Percentiles rank a stretch among this genome's conserved stretches.
Evolutionary conservation across 768 basidiomycete genomes (phyloP).

Genomic region (Aureoboletus auriporus): DNA sequence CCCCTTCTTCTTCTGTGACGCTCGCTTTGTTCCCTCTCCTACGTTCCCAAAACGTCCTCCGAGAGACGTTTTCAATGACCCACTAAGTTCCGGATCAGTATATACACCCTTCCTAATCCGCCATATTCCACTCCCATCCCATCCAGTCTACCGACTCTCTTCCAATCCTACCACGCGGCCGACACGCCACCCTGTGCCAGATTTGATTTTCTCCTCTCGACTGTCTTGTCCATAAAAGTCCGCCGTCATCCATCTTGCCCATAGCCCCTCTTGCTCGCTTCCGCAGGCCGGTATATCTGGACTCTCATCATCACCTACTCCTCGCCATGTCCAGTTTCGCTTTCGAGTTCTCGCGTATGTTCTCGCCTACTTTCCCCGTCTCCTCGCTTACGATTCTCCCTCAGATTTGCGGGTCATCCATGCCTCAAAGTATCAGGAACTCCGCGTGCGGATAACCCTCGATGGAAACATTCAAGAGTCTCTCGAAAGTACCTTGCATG

Average conservation of each 20-base stretch:
- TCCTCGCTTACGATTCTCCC: neutral
- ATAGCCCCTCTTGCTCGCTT: conserved; percentile 28
- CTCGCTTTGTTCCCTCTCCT: conserved; percentile 22
- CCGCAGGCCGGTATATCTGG: conserved; percentile 23
- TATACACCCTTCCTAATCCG: conserved; percentile 21
- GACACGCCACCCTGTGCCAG: conserved; percentile 30
- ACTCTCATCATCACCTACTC: conserved; percentile 9
- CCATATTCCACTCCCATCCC: conserved; percentile 16
- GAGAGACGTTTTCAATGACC: conserved; percentile 25
- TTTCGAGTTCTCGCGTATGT: conserved; percentile 26
- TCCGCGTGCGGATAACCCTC: conserved; percentile 23
- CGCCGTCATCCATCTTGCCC: conserved; percentile 25
- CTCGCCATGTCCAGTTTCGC: conserved; percentile 7
- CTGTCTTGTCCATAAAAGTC: conserved; percentile 22
- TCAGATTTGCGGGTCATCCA: conserved; percentile 22
- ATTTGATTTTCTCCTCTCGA: conserved; percentile 28
- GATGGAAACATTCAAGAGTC: conserved; percentile 29
- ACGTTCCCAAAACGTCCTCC: conserved; percentile 25
- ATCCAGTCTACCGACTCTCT: conserved; percentile 17
- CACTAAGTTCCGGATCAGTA: conserved; percentile 27
- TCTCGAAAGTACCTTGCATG: conserved; percentile 23
- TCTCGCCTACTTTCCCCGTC: neutral
- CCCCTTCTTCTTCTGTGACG: conserved; percentile 30
- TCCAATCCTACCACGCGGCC: conserved; percentile 24
- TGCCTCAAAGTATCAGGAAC: conserved; percentile 22